These are phyloP conservation scores for Gynochthodes officinalis DNA, from an alignment of 257 asterid species.

Conservation along the genomic window DNA sequence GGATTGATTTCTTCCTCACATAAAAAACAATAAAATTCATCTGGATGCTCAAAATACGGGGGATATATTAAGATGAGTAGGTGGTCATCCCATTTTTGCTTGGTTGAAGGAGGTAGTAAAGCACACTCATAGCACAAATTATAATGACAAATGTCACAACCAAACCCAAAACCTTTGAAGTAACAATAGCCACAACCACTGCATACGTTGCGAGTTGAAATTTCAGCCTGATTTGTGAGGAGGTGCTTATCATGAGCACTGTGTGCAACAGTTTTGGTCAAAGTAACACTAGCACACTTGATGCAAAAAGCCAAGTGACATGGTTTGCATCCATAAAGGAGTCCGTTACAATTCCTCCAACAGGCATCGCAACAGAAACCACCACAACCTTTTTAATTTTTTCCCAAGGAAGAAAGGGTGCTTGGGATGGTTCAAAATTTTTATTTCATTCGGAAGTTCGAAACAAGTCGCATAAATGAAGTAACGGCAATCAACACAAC, in stretches of 20 bases:
- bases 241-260: neutral
- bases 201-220: neutral
- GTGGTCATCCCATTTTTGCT: neutral
- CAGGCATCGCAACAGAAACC: neutral
- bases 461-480: neutral
- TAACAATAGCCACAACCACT: neutral
- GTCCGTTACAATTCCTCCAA: accelerated
- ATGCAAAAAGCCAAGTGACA: neutral
- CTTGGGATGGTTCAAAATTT: neutral
- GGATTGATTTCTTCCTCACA: slow-evolving; percentile 10
- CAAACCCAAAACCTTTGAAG: neutral
- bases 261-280: neutral
- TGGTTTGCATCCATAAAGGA: neutral
- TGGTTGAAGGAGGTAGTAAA: neutral
- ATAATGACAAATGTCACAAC: neutral
- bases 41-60: slow-evolving; percentile 3
- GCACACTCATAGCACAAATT: neutral
- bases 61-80: neutral
- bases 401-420: neutral
- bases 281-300: neutral
- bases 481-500: neutral
- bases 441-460: neutral
- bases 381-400: accelerated
- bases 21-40: neutral
- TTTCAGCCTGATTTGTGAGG: neutral